phyloP scores from a whole-genome alignment of 495 filamentous ascomycete species.

The Xylaria acuta region DNA sequence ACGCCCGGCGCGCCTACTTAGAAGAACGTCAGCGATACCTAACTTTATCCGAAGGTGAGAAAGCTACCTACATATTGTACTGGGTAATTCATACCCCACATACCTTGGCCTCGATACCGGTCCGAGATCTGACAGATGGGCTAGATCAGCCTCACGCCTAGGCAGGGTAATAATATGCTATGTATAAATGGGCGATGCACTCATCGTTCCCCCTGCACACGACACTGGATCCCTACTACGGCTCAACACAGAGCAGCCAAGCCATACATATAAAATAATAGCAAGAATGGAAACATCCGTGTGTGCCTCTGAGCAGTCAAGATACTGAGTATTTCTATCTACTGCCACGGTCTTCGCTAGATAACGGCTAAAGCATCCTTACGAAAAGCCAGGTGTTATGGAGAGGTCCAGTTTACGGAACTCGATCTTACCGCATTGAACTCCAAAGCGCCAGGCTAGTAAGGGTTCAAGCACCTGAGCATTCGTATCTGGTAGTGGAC shows the following conservation, averaged over 20 bases:
- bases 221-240: neutral
- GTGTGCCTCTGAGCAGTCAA: neutral
- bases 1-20: too few relatives aligned
- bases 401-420: neutral
- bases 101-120: neutral
- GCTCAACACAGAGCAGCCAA: neutral
- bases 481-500: constrained; percentile 16
- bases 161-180: neutral
- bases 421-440: neutral
- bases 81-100: too few relatives aligned
- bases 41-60: too few relatives aligned
- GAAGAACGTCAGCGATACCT: too few relatives aligned
- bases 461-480: neutral
- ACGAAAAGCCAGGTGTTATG: neutral
- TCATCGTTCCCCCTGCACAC: neutral
- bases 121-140: neutral
- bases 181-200: too few relatives aligned
- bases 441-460: neutral
- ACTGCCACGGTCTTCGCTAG: neutral
- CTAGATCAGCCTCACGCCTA: neutral
- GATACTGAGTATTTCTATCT: neutral
- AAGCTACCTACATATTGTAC: too few relatives aligned
- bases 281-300: neutral
- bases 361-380: neutral
- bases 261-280: neutral